Percentiles rank a stretch among this genome's conserved stretches.
Conservation (phyloP, 2,329 filamentous ascomycete genomes). For the Colletotrichum sp. region DNA sequence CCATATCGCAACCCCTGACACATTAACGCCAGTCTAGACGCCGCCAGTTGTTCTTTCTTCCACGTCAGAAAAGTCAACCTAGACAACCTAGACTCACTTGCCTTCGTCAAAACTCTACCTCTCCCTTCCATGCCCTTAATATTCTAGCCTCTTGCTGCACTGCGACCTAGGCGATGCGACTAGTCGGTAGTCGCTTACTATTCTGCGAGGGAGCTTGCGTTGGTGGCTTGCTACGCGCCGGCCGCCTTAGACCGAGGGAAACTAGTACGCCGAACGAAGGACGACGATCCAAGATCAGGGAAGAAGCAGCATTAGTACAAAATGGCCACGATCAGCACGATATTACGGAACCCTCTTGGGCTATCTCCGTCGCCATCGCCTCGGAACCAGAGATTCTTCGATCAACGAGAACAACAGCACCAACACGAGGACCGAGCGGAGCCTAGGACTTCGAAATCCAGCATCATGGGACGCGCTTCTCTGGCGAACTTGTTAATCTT, state of each 20-base stretch:
- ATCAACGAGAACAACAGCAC: not conserved
- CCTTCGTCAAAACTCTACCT: not conserved
- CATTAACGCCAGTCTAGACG: not conserved
- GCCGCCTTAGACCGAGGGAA: not conserved
- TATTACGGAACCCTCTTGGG: not conserved
- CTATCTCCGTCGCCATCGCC: not conserved
- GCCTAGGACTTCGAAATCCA: not conserved
- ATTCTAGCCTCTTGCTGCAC: not conserved
- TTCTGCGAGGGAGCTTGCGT: not conserved
- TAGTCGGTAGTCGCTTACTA: not conserved
- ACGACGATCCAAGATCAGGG: not conserved
- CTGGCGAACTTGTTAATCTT: not conserved
- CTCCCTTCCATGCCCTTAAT: not conserved
- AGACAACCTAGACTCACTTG: not conserved
- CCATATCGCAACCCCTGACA: not conserved
- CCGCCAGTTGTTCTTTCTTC: not conserved
- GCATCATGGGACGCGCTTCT: not conserved
- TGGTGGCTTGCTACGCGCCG: not conserved
- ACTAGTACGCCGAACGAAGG: not conserved
- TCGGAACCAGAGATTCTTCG: not conserved
- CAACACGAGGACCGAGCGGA: not conserved
- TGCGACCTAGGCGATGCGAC: slow-evolving; percentile 2
- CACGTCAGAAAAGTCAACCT: not conserved
- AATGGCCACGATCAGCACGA: slow-evolving; percentile 2
- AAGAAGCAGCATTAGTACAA: not conserved